phyloP scores from a whole-genome alignment of 345 rosid species.

The Passiflora organensis region DNA sequence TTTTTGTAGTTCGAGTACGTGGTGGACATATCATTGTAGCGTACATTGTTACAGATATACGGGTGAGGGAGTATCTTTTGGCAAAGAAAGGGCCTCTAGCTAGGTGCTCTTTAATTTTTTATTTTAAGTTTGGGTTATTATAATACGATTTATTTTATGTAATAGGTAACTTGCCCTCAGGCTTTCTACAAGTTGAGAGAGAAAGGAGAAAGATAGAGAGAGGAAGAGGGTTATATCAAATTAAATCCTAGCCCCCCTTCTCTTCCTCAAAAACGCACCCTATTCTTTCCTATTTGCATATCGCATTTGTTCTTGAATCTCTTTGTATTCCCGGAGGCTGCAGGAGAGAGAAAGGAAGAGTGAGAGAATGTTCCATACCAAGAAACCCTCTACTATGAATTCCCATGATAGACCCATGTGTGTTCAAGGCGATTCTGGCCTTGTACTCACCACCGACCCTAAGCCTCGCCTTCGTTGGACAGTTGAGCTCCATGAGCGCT shows the following conservation, averaged over 20 bases:
- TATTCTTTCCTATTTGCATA: conserved; percentile 76
- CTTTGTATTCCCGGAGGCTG: conserved; percentile 20
- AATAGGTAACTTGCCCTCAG: conserved; percentile 18
- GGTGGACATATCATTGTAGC: no score
- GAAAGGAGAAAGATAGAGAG: neutral
- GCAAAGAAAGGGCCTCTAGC: conserved; percentile 17
- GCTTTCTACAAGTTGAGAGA: conserved; percentile 18
- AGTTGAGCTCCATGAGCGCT: conserved; percentile 97
- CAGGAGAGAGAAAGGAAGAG: conserved; percentile 8
- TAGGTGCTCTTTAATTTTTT: conserved; percentile 8
- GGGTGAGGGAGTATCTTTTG: conserved; percentile 14
- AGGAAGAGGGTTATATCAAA: no score
- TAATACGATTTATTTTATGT: neutral
- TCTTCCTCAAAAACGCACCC: conserved; percentile 63
- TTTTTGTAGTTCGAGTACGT: no score
- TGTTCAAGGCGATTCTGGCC: conserved; percentile 98
- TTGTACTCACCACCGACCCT: conserved; percentile 98
- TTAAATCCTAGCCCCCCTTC: conserved; percentile 7
- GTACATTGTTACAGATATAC: neutral
- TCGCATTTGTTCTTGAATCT: conserved; percentile 96
- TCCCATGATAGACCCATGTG: conserved; percentile 89
- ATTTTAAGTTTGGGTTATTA: neutral
- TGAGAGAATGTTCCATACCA: conserved; percentile 84
- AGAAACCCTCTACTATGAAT: conserved; percentile 92
- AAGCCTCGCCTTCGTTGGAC: conserved; percentile 99